Percentiles rank a stretch among this genome's conserved stretches.
Conservation (phyloP, 1,139 yeast species). For the Zhuliangozyma parablackwelliae region DNA sequence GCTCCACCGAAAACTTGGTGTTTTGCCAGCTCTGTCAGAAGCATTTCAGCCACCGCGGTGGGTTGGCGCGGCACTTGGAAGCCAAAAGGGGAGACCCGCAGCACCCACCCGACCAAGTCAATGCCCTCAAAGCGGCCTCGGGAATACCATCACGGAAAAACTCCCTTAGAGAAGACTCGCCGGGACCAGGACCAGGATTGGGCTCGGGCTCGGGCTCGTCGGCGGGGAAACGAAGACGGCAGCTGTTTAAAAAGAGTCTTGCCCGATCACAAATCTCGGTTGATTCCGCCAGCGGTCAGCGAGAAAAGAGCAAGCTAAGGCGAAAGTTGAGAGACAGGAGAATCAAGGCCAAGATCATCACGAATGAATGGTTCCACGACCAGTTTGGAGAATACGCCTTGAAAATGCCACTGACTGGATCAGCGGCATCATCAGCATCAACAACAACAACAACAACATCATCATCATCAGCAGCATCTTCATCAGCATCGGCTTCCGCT, state of each 20-base stretch:
- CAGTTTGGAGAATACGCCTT: conserved; percentile 11
- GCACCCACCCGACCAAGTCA: conserved; percentile 16
- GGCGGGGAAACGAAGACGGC: conserved; percentile 3
- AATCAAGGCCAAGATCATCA: conserved; percentile 16
- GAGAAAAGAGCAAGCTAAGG: conserved; percentile 16
- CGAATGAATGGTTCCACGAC: conserved; percentile 14
- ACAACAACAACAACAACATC: too few relatives aligned
- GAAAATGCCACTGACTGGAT: not conserved
- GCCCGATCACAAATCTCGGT: conserved; percentile 12
- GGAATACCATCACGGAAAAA: too few relatives aligned
- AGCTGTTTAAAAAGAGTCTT: conserved; percentile 12
- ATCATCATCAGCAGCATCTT: too few relatives aligned
- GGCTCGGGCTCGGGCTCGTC: conserved; percentile 2
- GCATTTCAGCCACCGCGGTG: conserved; percentile 15
- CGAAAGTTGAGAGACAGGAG: conserved; percentile 17
- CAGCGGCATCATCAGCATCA: too few relatives aligned
- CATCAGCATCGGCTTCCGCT: not conserved
- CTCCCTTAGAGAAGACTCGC: too few relatives aligned
- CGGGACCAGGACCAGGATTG: too few relatives aligned
- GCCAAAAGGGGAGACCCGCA: conserved; percentile 16
- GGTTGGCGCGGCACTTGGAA: conserved; percentile 17
- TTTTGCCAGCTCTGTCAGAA: conserved; percentile 15
- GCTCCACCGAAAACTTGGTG: conserved; percentile 3
- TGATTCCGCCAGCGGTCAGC: conserved; percentile 10
- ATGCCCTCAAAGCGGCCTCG: conserved; percentile 2